Evolutionary conservation across 257 asterid genomes (phyloP).

Genomic region (Craterostigma plantagineum): DNA sequence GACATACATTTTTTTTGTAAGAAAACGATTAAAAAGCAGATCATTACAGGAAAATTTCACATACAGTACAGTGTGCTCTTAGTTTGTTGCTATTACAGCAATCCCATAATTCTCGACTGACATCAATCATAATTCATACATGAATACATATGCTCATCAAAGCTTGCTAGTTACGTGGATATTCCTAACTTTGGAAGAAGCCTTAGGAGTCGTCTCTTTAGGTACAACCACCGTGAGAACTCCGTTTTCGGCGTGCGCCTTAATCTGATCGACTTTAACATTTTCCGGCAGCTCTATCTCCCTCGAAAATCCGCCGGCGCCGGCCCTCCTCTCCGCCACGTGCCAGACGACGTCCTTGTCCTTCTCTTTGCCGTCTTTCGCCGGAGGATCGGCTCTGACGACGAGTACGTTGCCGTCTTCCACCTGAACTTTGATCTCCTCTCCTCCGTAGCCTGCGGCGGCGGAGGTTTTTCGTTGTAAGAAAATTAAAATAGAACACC

Average conservation of each 20-base stretch:
- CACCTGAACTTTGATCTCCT: conserved; percentile 53
- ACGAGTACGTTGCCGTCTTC: conserved; percentile 54
- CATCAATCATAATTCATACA: no score
- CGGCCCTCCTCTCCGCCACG: conserved; percentile 65
- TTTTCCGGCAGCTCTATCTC: conserved; percentile 56
- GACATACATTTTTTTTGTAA: no score
- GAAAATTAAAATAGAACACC: background rate
- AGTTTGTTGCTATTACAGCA: no score
- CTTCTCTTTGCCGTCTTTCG: conserved; percentile 17
- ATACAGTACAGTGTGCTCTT: no score
- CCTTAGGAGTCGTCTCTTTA: conserved; percentile 42
- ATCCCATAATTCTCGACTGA: no score
- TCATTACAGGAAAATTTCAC: no score
- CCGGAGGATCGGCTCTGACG: conserved; percentile 38
- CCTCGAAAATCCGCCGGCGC: conserved; percentile 31
- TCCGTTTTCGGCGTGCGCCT: conserved; percentile 61
- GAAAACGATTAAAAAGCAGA: no score
- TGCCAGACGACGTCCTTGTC: conserved; percentile 58
- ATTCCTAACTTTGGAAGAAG: conserved; percentile 36
- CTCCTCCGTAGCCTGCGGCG: conserved; percentile 52
- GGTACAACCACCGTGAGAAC: conserved; percentile 70
- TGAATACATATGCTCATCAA: no score
- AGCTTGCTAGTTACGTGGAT: conserved; percentile 47
- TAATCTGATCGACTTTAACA: conserved; percentile 65
- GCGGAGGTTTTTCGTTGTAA: background rate